phyloP scores from a whole-genome alignment of 441 rosid species.

The Isatis lusitanica region DNA sequence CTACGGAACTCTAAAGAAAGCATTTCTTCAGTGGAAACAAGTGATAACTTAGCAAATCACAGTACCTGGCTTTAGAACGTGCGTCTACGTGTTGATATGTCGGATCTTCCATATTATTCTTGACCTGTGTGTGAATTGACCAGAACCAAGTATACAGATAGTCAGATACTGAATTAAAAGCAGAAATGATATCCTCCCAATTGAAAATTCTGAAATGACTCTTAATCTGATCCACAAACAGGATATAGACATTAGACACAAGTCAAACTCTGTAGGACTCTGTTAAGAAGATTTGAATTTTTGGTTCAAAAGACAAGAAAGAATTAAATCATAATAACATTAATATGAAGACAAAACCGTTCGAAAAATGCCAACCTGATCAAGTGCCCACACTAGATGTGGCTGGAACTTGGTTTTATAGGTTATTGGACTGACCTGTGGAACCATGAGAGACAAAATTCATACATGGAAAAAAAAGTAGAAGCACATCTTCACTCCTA shows the following conservation, averaged over 20 bases:
- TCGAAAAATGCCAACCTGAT: constrained; percentile 58
- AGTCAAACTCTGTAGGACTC: background rate
- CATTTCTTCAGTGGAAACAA: background rate
- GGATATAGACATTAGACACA: background rate
- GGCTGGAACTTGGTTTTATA: constrained; percentile 82
- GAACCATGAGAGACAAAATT: background rate
- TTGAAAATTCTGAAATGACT: background rate
- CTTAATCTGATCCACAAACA: background rate
- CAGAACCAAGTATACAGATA: background rate
- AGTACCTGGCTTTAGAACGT: constrained; percentile 78
- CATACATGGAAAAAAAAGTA: background rate
- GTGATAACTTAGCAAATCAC: background rate
- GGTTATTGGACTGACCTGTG: constrained; percentile 78
- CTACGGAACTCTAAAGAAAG: background rate
- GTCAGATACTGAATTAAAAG: background rate
- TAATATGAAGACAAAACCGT: background rate
- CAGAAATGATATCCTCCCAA: background rate
- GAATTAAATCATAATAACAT: too few species aligned
- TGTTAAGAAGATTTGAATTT: background rate
- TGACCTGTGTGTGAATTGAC: constrained; percentile 50
- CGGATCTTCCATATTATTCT: constrained; percentile 62
- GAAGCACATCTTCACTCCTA: background rate
- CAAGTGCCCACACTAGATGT: constrained; percentile 88
- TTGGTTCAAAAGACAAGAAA: background rate
- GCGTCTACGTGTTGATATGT: constrained; percentile 84